These are phyloP conservation scores for Xenosphaeropsis pyriputrescens DNA, from an alignment of 2,329 filamentous ascomycete species.

Conservation along the genomic window DNA sequence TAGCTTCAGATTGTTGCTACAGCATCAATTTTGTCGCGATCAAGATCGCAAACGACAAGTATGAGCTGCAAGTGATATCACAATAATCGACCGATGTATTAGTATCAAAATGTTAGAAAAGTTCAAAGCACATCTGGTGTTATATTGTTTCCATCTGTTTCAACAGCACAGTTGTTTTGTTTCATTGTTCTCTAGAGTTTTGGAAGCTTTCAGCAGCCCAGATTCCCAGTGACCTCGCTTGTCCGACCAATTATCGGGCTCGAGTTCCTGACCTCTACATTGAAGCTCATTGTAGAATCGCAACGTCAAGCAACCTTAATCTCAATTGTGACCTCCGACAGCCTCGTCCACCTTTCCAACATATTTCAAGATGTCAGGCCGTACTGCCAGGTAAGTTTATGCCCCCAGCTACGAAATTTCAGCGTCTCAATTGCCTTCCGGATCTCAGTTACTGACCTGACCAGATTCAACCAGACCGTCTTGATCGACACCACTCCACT, in stretches of 20 bases:
- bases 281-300: not conserved
- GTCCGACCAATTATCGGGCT: conserved; percentile 9
- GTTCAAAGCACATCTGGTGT: too few species aligned
- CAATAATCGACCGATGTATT: too few species aligned
- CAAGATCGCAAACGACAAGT: too few species aligned
- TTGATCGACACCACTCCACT: conserved; percentile 95
- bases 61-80: too few species aligned
- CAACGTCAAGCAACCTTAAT: conserved; percentile 16
- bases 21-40: too few species aligned
- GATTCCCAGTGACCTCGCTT: conserved; percentile 7
- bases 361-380: conserved; percentile 15
- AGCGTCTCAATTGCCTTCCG: too few species aligned
- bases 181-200: conserved; percentile 4
- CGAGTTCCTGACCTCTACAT: conserved; percentile 10
- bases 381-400: conserved; percentile 12
- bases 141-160: too few species aligned
- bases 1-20: too few species aligned
- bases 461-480: conserved; percentile 85
- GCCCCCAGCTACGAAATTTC: too few species aligned
- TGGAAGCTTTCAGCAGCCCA: conserved; percentile 7
- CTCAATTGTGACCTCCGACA: conserved; percentile 10
- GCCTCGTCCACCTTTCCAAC: conserved; percentile 2
- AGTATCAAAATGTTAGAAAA: too few species aligned
- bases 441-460: conserved; percentile 11
- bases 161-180: not conserved